phyloP scores from a whole-genome alignment of 73 alveolate species.

The Tetrahymena malaccensis region DNA sequence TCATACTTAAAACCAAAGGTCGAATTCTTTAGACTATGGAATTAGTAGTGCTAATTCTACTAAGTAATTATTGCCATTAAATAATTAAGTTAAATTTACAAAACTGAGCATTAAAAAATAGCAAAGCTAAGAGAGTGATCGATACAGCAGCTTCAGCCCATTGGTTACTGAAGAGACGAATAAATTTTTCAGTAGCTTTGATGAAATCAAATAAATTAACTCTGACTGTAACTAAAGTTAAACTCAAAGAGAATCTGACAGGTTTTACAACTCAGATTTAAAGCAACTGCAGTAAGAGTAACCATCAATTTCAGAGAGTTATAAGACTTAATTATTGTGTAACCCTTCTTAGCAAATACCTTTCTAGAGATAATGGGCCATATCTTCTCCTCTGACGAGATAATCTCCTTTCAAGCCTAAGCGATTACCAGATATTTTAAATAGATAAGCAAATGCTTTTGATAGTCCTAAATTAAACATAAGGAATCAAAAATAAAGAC shows the following conservation, averaged over 20 bases:
- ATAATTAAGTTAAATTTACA: background rate
- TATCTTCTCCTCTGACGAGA: background rate
- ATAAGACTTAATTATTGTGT: background rate
- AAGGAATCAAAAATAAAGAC: background rate
- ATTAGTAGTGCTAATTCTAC: background rate
- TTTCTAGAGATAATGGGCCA: background rate
- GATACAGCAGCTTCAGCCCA: background rate
- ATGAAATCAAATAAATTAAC: too few species aligned
- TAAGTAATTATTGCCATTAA: background rate
- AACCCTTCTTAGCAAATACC: background rate
- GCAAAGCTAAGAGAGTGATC: background rate
- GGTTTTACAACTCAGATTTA: too few species aligned
- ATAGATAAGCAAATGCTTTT: background rate
- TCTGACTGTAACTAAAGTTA: background rate
- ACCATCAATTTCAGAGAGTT: background rate
- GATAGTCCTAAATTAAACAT: background rate
- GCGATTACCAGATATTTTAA: background rate
- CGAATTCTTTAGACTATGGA: background rate
- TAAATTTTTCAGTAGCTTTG: background rate
- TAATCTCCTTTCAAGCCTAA: background rate
- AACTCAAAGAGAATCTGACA: background rate
- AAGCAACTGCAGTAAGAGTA: background rate
- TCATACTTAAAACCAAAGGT: background rate
- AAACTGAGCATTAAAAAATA: background rate
- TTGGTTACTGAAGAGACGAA: background rate